Base-by-base conservation (phyloP, 1,139 yeast genomes). In the Arxiozyma telluris region DNA sequence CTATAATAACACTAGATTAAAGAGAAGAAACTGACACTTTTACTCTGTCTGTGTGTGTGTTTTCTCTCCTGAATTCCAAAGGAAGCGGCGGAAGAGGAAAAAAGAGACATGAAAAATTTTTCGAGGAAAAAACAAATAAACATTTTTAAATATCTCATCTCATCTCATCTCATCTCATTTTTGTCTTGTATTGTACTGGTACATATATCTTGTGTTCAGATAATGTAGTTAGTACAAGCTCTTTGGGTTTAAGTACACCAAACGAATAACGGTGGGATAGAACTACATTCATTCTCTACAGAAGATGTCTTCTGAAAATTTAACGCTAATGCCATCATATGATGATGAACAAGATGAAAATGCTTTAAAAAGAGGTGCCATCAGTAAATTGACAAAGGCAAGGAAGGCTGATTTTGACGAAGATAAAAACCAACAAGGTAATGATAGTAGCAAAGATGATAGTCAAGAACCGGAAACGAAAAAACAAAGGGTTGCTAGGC, bases 401-500 rank as follows among this genome's bases (percentile, higher is more conserved):
- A 70, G 79, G 53, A 74, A 71, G 54, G 75, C 74, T 18, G 79
- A 75, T 59, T 61, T 55, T 50, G 69, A 64, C 22, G 71, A 69
- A 47, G 71, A 67, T 54, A 67, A 66, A 68, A 70, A 54, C 61
- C 68, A 58, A 54, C 66, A 48, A 54, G 54, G 62, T 58, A 64
- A 63, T 66, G 70, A 53, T 9, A 55, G 53, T 38, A 54, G 30
- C 12, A 54, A 61, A 58, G 21, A 47, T 9, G 45, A 11, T 18
- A 17, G 1, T 23, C 15, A 41, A 21, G 45, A 55, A 21, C 67
- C 61, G 54, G 63, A 60, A 63, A 58, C 60, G 57, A 67, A 67
- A 61, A 63, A 64, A 66, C 66, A 78, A 84, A 81, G 82, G 80
- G 82, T 78, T 74, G 72, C 80, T 71, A 55, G 57, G 47, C 54